Evolutionary conservation across 2,329 filamentous ascomycete genomes (phyloP), one percentile per base, ranked within the genome.

Genomic region (Phialophora macrospora): DNA sequence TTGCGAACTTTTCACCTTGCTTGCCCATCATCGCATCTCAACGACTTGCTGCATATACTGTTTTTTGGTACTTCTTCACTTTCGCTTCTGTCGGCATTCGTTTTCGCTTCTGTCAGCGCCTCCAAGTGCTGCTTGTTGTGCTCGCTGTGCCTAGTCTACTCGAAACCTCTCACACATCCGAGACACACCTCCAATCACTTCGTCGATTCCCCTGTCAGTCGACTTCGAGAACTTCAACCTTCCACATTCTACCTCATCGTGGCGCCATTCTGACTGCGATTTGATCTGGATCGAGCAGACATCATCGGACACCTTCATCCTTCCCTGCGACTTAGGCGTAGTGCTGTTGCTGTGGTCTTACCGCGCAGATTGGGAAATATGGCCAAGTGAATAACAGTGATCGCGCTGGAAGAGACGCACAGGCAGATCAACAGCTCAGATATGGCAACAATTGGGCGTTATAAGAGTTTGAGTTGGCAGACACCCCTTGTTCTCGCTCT

Each of bases 391-490:
- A 20, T n/a, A 20, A 20, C 3, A 34, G n/a, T 44, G 7, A 44
- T 60, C 34, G 22, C 22, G 28, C 28, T 8, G 59, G 48, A 62
- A 49, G 48, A 62, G 59, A 58, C 54, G 64, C 58, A 58, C 20
- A 55, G 30, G 57, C 41, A 32, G 34, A 26, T 48, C 44, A n/a
- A 62, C 2, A 55, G 22, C 28, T 32, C 41, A 54, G 55, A 56
- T 22, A 60, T 62, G 55, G 48, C 64, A 24, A 60, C 54, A 28
- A n/a, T n/a, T 28, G 28, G 26, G 11, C 51, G 12, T 48, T 24
- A 24, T 14, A 28, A 44, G 30, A 55, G 26, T 17, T 26, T 22
- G 46, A 51, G 54, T 30, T n/a, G 11, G 11, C 52, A 32, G 17
- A n/a, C 17, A 1, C 2, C 17, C 38, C 5, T 44, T 20, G 14